Percentiles rank a stretch among this genome's conserved stretches.
These are phyloP conservation scores for Chiua virens DNA, from an alignment of 768 basidiomycete species.

Conservation along the genomic window DNA sequence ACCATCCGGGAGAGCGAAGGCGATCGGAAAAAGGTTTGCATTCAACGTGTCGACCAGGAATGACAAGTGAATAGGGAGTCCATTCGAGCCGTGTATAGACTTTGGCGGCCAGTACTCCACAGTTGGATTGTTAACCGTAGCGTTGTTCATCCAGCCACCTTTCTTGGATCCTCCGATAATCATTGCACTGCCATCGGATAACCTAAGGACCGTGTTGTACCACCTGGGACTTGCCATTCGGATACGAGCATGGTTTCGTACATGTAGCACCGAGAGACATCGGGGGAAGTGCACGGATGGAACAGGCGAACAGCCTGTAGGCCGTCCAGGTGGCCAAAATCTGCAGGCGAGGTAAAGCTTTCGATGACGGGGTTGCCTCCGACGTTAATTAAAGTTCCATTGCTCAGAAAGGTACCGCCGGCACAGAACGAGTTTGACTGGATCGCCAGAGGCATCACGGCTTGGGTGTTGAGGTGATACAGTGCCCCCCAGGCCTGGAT, in stretches of 20 bases:
- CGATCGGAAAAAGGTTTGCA: constrained; percentile 82
- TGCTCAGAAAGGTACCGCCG: constrained; percentile 73
- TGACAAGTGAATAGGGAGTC: constrained; percentile 59
- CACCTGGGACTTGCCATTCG: constrained; percentile 79
- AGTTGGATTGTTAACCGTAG: constrained; percentile 77
- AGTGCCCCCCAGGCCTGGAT: constrained; percentile 82
- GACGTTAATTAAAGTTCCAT: constrained; percentile 76
- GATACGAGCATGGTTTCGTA: constrained; percentile 63
- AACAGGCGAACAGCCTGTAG: constrained; percentile 73
- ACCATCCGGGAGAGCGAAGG: constrained; percentile 69
- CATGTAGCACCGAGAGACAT: constrained; percentile 54
- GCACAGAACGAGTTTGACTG: constrained; percentile 87
- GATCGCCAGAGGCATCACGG: constrained; percentile 59
- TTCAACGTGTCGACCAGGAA: constrained; percentile 73
- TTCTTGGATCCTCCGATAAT: constrained; percentile 80
- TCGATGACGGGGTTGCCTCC: constrained; percentile 81
- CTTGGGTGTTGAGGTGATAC: constrained; percentile 66
- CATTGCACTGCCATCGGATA: constrained; percentile 79
- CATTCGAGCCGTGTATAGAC: constrained; percentile 61
- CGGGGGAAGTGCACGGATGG: constrained; percentile 56
- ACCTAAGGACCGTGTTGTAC: constrained; percentile 73
- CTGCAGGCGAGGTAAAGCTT: constrained; percentile 59
- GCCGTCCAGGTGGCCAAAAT: constrained; percentile 76
- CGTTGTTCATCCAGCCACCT: constrained; percentile 87
- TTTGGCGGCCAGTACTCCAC: constrained; percentile 85